phyloP scores from a whole-genome alignment of 306 rosid species.

The Dalbergia cochinchinensis region DNA sequence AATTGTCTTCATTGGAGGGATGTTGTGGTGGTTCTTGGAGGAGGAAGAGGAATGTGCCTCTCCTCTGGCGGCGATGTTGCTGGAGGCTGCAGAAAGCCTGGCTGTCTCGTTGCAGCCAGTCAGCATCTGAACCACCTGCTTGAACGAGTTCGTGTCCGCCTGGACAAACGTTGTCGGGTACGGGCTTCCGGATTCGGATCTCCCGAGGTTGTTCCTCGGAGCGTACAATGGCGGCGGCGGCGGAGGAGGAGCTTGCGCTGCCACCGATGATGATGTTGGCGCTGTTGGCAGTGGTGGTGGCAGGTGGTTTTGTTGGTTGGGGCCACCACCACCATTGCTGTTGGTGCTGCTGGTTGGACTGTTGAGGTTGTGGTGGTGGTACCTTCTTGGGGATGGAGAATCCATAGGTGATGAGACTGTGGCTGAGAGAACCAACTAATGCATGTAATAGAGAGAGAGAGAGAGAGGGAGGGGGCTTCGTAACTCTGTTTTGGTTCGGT shows the following conservation, averaged over 20 bases:
- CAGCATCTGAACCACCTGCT: conserved; percentile 93
- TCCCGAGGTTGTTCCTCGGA: conserved; percentile 19
- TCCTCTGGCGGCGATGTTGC: conserved; percentile 34
- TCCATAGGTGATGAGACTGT: conserved; percentile 58
- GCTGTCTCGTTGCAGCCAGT: conserved; percentile 84
- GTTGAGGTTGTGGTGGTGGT: conserved; percentile 23
- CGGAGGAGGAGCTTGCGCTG: conserved; percentile 19
- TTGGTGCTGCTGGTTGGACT: conserved; percentile 51
- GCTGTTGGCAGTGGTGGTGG: conserved; percentile 32
- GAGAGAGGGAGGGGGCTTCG: conserved; percentile 30
- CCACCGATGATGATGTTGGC: background rate
- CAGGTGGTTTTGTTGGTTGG: conserved; percentile 41
- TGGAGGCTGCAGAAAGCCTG: conserved; percentile 45
- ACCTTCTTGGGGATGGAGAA: conserved; percentile 47
- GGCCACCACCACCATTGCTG: conserved; percentile 37
- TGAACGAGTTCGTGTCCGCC: conserved; percentile 82
- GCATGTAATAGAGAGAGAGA: background rate
- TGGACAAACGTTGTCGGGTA: conserved; percentile 93
- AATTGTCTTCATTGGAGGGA: conserved; percentile 74
- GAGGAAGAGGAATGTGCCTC: background rate
- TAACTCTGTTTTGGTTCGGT: conserved; percentile 59
- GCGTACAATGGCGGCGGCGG: conserved; percentile 45
- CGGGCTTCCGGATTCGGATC: conserved; percentile 80
- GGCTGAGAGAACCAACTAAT: background rate
- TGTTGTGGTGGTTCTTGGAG: conserved; percentile 43